Conservation (phyloP, 768 basidiomycete genomes). For the Rhodotorula babjevae region DNA sequence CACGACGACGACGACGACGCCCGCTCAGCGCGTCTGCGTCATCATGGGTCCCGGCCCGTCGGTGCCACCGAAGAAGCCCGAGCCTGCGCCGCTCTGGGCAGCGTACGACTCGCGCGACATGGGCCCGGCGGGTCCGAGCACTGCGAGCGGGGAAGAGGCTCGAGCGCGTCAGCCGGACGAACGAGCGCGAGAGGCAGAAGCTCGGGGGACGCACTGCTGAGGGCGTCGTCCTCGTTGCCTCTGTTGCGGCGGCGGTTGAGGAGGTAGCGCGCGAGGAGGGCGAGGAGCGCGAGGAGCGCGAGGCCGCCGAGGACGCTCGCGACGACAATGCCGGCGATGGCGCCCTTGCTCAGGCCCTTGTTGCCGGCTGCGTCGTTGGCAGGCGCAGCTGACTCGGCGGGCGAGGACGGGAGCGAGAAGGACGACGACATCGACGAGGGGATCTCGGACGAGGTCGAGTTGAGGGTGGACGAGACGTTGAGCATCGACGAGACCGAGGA, state of each 20-base stretch:
- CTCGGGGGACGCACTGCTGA: neutral
- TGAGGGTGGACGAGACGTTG: neutral
- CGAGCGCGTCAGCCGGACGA: neutral
- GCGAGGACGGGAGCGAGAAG: neutral
- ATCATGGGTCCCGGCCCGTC: neutral
- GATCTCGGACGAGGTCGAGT: neutral
- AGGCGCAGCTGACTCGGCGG: neutral
- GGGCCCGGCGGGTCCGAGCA: neutral
- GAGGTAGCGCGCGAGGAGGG: neutral
- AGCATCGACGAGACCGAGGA: neutral
- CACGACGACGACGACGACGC: too few relatives aligned
- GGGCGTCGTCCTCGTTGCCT: neutral
- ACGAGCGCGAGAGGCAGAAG: neutral
- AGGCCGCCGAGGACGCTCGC: neutral
- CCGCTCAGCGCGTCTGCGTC: neutral
- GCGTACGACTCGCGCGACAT: neutral
- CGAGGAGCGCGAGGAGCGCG: neutral
- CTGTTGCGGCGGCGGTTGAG: neutral
- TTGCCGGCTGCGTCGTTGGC: neutral
- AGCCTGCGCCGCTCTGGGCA: neutral
- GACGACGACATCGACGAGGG: neutral
- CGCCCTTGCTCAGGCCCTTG: neutral
- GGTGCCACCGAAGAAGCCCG: neutral
- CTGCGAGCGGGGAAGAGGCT: neutral
- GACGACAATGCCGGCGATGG: conserved; percentile 2